Percentiles rank a stretch among this genome's conserved stretches.
phyloP scores from a whole-genome alignment of 345 rosid species.

The Citrus hindsii region DNA sequence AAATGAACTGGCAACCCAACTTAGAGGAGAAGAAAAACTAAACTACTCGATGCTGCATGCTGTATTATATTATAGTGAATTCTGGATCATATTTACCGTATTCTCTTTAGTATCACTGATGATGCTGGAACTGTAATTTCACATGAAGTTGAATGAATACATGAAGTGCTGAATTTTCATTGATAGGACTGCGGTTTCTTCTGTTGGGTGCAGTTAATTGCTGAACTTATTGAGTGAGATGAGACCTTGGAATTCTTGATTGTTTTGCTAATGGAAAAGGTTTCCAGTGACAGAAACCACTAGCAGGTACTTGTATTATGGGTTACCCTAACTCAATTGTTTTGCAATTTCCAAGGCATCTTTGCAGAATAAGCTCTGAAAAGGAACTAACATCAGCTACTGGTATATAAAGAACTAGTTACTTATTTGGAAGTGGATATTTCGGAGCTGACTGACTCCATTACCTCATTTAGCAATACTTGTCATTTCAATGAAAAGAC shows the following conservation, averaged over 20 bases:
- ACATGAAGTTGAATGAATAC: background rate
- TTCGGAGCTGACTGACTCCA: background rate
- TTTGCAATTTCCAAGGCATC: background rate
- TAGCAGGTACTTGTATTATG: background rate
- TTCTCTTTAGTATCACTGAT: background rate
- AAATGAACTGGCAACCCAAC: background rate
- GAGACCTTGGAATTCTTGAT: background rate
- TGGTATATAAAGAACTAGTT: background rate
- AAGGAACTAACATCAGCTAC: background rate
- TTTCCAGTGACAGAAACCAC: background rate
- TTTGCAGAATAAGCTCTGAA: background rate
- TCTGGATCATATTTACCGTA: background rate
- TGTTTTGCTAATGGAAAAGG: background rate
- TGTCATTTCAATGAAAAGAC: background rate
- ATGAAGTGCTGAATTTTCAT: background rate
- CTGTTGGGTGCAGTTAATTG: slow-evolving; percentile 6
- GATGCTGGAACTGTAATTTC: background rate
- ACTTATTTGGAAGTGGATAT: background rate
- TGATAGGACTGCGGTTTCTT: background rate
- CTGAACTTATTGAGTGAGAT: background rate
- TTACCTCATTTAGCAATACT: background rate
- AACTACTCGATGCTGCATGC: background rate
- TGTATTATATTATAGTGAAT: background rate
- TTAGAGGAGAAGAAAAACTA: background rate
- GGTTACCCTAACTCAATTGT: background rate